Conservation (phyloP, 1,284 basidiomycete genomes). For the Caloboletus inedulis region DNA sequence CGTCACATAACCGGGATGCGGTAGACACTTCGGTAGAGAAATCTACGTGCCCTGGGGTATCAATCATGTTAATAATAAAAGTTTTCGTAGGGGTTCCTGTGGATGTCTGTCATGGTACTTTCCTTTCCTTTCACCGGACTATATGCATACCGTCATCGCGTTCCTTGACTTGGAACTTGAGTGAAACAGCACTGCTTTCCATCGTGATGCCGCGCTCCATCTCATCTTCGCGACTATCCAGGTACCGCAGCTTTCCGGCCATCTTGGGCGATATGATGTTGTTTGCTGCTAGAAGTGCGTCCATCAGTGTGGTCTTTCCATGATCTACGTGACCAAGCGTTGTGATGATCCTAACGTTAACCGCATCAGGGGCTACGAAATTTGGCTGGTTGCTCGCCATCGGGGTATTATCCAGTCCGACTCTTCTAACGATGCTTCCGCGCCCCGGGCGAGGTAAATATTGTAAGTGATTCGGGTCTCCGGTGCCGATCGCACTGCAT, state of each 20-base stretch:
- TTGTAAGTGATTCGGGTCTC: neutral
- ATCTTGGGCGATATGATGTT: constrained; percentile 95
- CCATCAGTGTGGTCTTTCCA: constrained; percentile 95
- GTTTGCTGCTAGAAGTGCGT: constrained; percentile 93
- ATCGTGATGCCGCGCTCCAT: constrained; percentile 98
- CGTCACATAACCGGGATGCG: constrained; percentile 91
- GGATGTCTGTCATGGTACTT: constrained; percentile 34
- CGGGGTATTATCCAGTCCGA: constrained; percentile 5
- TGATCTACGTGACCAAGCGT: constrained; percentile 86
- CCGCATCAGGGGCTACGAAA: constrained; percentile 47
- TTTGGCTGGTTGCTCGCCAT: constrained; percentile 21
- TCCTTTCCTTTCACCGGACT: constrained; percentile 22
- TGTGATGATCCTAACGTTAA: constrained; percentile 71
- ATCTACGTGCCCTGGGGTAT: constrained; percentile 98
- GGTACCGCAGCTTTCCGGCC: constrained; percentile 95
- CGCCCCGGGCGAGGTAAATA: neutral
- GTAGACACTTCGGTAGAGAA: constrained; percentile 97
- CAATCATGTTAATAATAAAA: constrained; percentile 92
- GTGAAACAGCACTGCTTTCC: constrained; percentile 93
- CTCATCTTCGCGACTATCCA: constrained; percentile 96
- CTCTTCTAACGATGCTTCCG: neutral
- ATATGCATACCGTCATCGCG: constrained; percentile 43
- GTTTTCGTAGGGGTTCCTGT: constrained; percentile 55
- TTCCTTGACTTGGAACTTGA: constrained; percentile 78
- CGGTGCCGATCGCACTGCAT: neutral